Base-by-base conservation (phyloP, 768 basidiomycete genomes). In the Amylocystis lapponica region DNA sequence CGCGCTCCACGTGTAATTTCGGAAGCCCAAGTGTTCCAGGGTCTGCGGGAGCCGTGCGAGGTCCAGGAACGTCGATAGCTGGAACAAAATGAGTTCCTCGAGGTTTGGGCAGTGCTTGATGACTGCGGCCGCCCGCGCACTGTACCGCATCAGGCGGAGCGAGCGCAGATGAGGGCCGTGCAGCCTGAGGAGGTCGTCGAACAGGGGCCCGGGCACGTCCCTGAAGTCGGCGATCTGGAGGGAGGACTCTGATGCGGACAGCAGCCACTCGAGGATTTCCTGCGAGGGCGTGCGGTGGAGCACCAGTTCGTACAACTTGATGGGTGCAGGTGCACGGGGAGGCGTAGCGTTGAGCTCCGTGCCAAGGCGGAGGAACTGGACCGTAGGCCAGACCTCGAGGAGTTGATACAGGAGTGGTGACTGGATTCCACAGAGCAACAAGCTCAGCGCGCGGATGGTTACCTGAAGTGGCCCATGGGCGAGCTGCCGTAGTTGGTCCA, bases 321-420 rank as follows among this genome's bases (percentile, higher is more conserved):
- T 54, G 0, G 45, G 43, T 7, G 55, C 48, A 7, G 52, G 45
- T 31, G 50, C 48, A 9, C 40, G 30, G 1, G 56, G 48, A 34
- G 66, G 66, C 2, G 68, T 68, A 12, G 55, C 52, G 1, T 62
- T 64, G 30, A 71, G 58, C 43, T 71, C 69, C 5, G 59, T 50
- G 5, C 63, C 67, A 19, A 74, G 38, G 29, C 60, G 61, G 42
- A 75, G 60, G 50, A 67, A 70, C 17, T 51, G 57, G 42, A 73
- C 47, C 16, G 47, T 53, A 0, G 66, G 64, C 58, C 69, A 68
- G 29, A 70, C 57, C 0, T 48, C 50, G 16, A 74, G 53, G 0
- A 75, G 55, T 38, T 73, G 65, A 39, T 68, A 75, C 5, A 72
- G 48, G 17, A 72, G 55, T 13, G 70, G 68, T 70, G 37, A 71